Evolutionary conservation across 257 asterid species (phyloP).

Genomic region (Lithospermum erythrorhizon): DNA sequence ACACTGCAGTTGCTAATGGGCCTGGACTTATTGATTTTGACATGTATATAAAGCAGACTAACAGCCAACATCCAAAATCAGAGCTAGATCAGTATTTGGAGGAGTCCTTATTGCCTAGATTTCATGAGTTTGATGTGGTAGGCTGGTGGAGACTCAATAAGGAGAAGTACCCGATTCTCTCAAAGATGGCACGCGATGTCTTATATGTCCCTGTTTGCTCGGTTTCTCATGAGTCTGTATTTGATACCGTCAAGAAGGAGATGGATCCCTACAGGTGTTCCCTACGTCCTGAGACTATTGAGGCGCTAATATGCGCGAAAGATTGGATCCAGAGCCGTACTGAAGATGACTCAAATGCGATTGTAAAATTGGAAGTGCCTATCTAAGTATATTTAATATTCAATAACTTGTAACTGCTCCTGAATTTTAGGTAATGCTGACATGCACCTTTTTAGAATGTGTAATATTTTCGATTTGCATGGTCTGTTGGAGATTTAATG

Average conservation of each 20-base stretch:
- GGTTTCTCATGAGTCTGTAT: constrained; percentile 41
- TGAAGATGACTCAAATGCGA: constrained; percentile 22
- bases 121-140: constrained; percentile 76
- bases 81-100: constrained; percentile 91
- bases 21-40: constrained; percentile 74
- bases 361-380: constrained; percentile 64
- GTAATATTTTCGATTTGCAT: no score
- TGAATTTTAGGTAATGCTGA: neutral
- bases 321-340: constrained; percentile 68
- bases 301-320: constrained; percentile 86
- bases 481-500: neutral
- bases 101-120: constrained; percentile 85
- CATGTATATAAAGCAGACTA: constrained; percentile 59
- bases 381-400: constrained; percentile 22
- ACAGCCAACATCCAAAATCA: constrained; percentile 61
- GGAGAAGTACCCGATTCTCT: constrained; percentile 76
- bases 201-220: constrained; percentile 83
- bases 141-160: constrained; percentile 94
- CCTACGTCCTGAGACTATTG: constrained; percentile 73
- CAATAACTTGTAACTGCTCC: neutral
- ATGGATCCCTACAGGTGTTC: constrained; percentile 82
- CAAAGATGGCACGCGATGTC: constrained; percentile 90
- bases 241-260: constrained; percentile 62
- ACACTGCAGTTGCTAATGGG: constrained; percentile 26
- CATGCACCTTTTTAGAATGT: neutral